Conservation (phyloP, 2,329 filamentous ascomycete species). For the Aspergillus quadricinctus region DNA sequence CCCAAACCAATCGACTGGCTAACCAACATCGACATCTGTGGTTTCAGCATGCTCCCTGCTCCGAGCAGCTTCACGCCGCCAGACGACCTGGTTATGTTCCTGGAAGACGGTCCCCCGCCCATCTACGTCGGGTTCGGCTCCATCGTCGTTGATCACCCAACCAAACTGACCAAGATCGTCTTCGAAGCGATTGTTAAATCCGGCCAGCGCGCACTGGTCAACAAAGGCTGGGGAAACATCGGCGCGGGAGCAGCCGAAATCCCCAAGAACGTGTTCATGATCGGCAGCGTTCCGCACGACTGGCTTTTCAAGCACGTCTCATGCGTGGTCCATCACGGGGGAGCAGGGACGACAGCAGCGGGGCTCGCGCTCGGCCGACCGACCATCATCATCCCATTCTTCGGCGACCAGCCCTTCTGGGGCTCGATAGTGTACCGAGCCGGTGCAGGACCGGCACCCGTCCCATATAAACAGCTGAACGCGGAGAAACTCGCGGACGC, state of each 20-base stretch:
- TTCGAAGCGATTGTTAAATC: conserved; percentile 65
- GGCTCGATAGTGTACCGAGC: conserved; percentile 69
- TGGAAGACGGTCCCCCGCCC: conserved; percentile 65
- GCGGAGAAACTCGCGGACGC: conserved; percentile 62
- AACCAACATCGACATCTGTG: conserved; percentile 65
- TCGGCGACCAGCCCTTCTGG: conserved; percentile 82
- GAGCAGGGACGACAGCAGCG: conserved; percentile 81
- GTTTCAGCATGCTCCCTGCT: conserved; percentile 71
- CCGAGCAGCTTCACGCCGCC: conserved; percentile 63
- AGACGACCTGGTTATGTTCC: conserved; percentile 61
- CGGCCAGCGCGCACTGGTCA: conserved; percentile 73
- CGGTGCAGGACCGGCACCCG: conserved; percentile 66
- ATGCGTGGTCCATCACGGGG: conserved; percentile 81
- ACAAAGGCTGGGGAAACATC: conserved; percentile 83
- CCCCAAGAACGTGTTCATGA: conserved; percentile 75
- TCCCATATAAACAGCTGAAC: conserved; percentile 65
- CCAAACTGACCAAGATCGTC: conserved; percentile 65
- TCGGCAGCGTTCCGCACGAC: conserved; percentile 82
- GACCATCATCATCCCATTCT: conserved; percentile 81
- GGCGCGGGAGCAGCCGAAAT: conserved; percentile 65
- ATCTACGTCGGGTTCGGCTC: conserved; percentile 82
- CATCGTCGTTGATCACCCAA: conserved; percentile 74
- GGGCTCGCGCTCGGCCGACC: conserved; percentile 77
- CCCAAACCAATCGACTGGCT: conserved; percentile 75
- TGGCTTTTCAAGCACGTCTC: conserved; percentile 82